Conservation (phyloP, 2,329 filamentous ascomycete genomes). For the Nemania sp. region DNA sequence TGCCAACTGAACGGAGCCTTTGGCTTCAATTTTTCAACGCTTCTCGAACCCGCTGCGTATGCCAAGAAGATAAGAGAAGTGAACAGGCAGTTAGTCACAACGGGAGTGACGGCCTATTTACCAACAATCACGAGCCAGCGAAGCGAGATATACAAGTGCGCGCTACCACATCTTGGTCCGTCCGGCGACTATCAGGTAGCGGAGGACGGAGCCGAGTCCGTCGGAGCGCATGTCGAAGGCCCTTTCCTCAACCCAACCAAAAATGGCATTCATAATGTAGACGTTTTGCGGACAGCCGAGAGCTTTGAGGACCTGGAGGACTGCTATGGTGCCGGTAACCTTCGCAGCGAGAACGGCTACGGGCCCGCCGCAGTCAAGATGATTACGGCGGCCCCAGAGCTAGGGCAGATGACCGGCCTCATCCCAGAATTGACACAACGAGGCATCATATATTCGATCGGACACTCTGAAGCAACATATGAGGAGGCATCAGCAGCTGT, state of each 20-base stretch:
- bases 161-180: conserved; percentile 76
- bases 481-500: conserved; percentile 76
- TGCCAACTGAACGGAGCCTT: conserved; percentile 91
- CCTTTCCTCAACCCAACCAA: conserved; percentile 83
- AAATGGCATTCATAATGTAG: conserved; percentile 81
- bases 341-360: conserved; percentile 48
- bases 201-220: conserved; percentile 76
- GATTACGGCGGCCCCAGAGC: conserved; percentile 85
- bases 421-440: conserved; percentile 68
- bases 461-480: conserved; percentile 86
- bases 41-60: conserved; percentile 70
- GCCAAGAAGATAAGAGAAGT: conserved; percentile 71
- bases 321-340: conserved; percentile 74
- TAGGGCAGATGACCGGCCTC: conserved; percentile 67
- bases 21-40: conserved; percentile 86
- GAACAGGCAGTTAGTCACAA: conserved; percentile 72
- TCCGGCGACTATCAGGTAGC: conserved; percentile 64
- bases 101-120: conserved; percentile 85
- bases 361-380: conserved; percentile 64
- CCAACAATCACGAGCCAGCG: conserved; percentile 83
- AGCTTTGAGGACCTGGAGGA: conserved; percentile 66
- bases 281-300: conserved; percentile 68
- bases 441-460: conserved; percentile 77
- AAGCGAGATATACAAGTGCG: conserved; percentile 79
- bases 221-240: conserved; percentile 89